These are phyloP conservation scores for Ephemerocybe angulata DNA, from an alignment of 768 basidiomycete genomes.

Conservation along the genomic window DNA sequence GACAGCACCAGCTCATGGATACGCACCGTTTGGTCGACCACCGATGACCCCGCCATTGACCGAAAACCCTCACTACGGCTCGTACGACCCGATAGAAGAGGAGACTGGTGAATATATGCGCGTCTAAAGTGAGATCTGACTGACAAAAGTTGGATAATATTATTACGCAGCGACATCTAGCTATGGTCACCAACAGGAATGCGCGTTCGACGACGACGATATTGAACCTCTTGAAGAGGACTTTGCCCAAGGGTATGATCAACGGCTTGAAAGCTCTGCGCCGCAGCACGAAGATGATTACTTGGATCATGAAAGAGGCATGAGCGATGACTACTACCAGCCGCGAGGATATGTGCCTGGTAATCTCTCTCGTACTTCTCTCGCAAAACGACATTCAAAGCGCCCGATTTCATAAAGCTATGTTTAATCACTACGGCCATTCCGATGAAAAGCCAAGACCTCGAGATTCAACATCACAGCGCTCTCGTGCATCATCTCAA, in stretches of 20 bases:
- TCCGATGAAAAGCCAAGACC: too few species aligned
- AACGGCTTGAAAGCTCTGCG: too few species aligned
- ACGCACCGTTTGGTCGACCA: background rate
- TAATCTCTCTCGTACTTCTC: too few species aligned
- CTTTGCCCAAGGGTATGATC: background rate
- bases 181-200: background rate
- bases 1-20: background rate
- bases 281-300: too few species aligned
- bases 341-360: too few species aligned
- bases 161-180: background rate
- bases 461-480: too few species aligned
- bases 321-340: too few species aligned
- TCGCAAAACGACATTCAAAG: too few species aligned
- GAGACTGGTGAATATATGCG: slow-evolving; percentile 38
- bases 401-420: too few species aligned
- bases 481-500: too few species aligned
- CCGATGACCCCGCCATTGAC: slow-evolving; percentile 3
- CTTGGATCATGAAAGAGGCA: too few species aligned
- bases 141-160: background rate
- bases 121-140: background rate
- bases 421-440: too few species aligned
- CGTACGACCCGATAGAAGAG: slow-evolving; percentile 21
- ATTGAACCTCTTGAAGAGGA: background rate
- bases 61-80: slow-evolving; percentile 15
- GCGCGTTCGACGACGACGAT: background rate